Conservation (phyloP, 345 rosid genomes). For the Ailanthus altissimus region DNA sequence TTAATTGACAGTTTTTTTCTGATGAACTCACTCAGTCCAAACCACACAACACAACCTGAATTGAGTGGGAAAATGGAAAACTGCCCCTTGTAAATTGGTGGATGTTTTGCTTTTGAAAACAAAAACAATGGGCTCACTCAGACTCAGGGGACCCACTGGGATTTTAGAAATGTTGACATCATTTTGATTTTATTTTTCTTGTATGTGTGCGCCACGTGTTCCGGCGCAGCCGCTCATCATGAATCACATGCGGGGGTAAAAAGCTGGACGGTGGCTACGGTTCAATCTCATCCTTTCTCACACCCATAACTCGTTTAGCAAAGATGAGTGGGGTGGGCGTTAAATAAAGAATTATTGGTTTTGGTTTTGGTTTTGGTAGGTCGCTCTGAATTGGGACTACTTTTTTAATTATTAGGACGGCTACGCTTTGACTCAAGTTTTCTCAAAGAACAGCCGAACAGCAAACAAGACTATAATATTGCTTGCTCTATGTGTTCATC, state of each 20-base stretch:
- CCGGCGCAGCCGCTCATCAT: neutral
- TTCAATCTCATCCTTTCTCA: conserved; percentile 21
- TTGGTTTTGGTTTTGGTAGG: too few species aligned
- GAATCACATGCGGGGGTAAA: neutral
- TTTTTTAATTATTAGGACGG: neutral
- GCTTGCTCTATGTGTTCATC: too few species aligned
- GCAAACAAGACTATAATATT: too few species aligned
- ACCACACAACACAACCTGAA: too few species aligned
- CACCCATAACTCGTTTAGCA: too few species aligned
- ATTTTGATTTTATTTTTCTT: neutral
- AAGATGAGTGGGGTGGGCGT: too few species aligned
- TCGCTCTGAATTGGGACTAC: neutral
- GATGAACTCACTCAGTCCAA: too few species aligned
- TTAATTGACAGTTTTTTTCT: too few species aligned
- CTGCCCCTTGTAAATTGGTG: neutral
- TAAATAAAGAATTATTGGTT: too few species aligned
- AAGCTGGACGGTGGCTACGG: conserved; percentile 25
- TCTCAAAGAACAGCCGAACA: neutral
- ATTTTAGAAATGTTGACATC: neutral
- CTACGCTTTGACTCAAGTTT: neutral
- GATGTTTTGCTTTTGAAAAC: neutral
- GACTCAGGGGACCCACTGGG: neutral
- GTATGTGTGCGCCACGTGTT: neutral
- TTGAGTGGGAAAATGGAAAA: too few species aligned
- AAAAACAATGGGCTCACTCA: conserved; percentile 33